A percentile compares a stretch with the other conserved stretches of the same genome.
Evolutionary conservation across 768 basidiomycete genomes (phyloP).

Genomic region (Botryobasidium botryosum): DNA sequence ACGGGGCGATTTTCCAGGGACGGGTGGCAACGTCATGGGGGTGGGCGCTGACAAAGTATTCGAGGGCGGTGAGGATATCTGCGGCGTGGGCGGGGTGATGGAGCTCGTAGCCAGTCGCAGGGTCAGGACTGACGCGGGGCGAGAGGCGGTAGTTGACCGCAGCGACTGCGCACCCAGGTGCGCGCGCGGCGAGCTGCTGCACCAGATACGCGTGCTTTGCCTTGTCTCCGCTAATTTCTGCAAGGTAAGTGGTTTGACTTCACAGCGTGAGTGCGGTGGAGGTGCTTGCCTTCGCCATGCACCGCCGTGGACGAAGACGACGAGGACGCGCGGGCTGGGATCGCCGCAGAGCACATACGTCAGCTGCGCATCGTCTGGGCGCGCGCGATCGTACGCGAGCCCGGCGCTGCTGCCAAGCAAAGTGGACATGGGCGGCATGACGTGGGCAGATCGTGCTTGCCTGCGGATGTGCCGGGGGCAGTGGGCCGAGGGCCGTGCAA

Average conservation of each 20-base stretch:
- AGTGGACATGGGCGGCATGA: no score
- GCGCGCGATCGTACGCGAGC: no score
- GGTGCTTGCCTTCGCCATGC: slow-evolving; percentile 59
- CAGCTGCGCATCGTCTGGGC: no score
- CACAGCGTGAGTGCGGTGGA: neutral
- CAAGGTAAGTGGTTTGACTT: neutral
- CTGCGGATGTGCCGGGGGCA: no score
- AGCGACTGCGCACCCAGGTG: slow-evolving; percentile 40
- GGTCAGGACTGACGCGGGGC: slow-evolving; percentile 17
- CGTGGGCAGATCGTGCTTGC: no score
- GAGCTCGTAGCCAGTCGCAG: slow-evolving; percentile 22
- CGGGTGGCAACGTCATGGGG: neutral
- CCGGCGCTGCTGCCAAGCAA: no score
- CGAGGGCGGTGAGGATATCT: slow-evolving; percentile 46
- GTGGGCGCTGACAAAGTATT: slow-evolving; percentile 31
- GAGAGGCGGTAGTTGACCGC: slow-evolving; percentile 71
- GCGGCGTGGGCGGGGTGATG: slow-evolving; percentile 55
- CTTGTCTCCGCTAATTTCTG: slow-evolving; percentile 51
- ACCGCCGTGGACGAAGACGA: slow-evolving; percentile 69
- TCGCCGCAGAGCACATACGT: no score
- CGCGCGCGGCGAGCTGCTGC: slow-evolving; percentile 29
- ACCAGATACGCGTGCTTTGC: slow-evolving; percentile 38
- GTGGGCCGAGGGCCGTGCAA: no score
- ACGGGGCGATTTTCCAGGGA: slow-evolving; percentile 20
- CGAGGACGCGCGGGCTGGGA: no score